phyloP scores from a whole-genome alignment of 2,329 filamentous ascomycete species.

The Epichloe coenophiala region DNA sequence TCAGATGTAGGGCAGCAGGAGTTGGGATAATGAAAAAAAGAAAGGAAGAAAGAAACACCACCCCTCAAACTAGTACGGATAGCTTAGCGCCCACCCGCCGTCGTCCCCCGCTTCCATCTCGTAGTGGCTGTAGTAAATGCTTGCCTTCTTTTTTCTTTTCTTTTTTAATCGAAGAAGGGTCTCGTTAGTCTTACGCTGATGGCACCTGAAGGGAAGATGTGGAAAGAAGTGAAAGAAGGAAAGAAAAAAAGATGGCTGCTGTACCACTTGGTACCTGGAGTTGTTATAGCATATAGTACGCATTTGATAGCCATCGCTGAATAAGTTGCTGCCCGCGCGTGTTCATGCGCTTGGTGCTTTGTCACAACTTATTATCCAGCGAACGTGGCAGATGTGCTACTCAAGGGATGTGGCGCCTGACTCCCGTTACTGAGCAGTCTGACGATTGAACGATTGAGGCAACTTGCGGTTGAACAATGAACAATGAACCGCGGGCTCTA shows the following conservation, averaged over 20 bases:
- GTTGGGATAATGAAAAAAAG: background rate
- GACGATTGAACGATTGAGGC: background rate
- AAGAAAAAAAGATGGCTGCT: background rate
- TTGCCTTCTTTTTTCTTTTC: background rate
- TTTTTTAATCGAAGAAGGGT: background rate
- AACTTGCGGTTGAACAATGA: background rate
- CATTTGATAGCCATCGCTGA: no score
- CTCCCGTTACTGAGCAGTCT: background rate
- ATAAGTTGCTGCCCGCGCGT: no score
- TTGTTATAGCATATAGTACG: background rate
- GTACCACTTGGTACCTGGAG: background rate
- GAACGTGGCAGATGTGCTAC: background rate
- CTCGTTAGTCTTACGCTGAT: background rate
- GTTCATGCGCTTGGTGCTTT: no score
- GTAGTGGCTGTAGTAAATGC: background rate
- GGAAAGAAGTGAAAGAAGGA: background rate
- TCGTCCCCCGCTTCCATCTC: background rate
- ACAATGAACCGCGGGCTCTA: background rate
- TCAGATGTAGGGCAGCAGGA: background rate
- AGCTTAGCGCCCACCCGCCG: background rate
- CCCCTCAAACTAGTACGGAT: background rate
- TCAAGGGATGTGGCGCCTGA: background rate
- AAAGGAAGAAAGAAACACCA: background rate
- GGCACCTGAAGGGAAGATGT: background rate
- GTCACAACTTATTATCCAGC: background rate